These are phyloP conservation scores for Rhizopus sp. DNA, from an alignment of 371 early-diverging fungal genomes.

Conservation along the genomic window DNA sequence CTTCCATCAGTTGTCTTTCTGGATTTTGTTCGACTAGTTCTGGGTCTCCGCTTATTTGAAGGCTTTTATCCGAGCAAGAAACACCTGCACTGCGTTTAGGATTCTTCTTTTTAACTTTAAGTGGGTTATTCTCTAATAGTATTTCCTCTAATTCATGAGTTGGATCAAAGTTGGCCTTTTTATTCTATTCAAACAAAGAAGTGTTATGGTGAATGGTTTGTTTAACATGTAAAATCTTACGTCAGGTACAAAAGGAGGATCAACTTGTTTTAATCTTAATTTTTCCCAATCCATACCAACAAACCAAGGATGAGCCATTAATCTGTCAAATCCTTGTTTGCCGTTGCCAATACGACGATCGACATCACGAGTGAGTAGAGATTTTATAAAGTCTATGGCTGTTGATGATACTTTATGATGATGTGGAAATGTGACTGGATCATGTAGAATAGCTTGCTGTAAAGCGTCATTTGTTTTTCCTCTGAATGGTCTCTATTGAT, in stretches of 20 bases:
- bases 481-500: slow-evolving; percentile 75
- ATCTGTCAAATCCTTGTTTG: slow-evolving; percentile 50
- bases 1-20: slow-evolving; percentile 62
- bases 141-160: slow-evolving; percentile 95
- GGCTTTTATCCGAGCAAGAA: neutral
- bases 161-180: slow-evolving; percentile 90
- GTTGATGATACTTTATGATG: slow-evolving; percentile 52
- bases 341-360: slow-evolving; percentile 60
- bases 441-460: slow-evolving; percentile 65
- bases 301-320: slow-evolving; percentile 67
- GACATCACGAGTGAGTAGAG: slow-evolving; percentile 63
- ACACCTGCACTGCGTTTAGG: slow-evolving; percentile 29
- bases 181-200: slow-evolving; percentile 43
- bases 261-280: slow-evolving; percentile 53
- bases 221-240: slow-evolving; percentile 22
- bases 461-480: slow-evolving; percentile 79
- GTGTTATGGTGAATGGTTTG: neutral
- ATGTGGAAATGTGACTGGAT: slow-evolving; percentile 62
- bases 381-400: slow-evolving; percentile 59
- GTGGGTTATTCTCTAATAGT: slow-evolving; percentile 89
- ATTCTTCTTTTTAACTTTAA: slow-evolving; percentile 54
- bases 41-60: neutral
- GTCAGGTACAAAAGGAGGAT: slow-evolving; percentile 71
- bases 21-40: slow-evolving; percentile 26
- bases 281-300: slow-evolving; percentile 57